phyloP scores from a whole-genome alignment of 2,329 filamentous ascomycete species.

The Colletotrichum neosansevieriae region DNA sequence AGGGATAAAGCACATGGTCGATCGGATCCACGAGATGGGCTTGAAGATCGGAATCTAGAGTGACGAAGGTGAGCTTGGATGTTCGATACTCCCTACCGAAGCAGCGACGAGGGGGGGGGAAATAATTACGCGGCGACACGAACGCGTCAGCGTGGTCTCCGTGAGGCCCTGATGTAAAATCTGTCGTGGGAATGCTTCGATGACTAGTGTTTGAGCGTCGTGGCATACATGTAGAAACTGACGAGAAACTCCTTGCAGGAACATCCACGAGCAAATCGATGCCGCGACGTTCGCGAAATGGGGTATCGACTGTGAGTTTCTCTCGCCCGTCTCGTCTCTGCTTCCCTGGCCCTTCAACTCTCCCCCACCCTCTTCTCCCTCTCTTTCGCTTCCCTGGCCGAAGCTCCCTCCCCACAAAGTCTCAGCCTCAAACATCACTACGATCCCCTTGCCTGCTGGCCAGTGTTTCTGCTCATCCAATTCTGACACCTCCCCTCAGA shows the following conservation, averaged over 20 bases:
- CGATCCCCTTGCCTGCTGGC: background rate
- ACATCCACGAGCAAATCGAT: conserved; percentile 64
- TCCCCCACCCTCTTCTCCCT: background rate
- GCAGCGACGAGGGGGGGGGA: too few species aligned
- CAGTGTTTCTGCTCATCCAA: too few species aligned
- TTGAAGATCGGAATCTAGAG: conserved; percentile 75
- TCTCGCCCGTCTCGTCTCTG: background rate
- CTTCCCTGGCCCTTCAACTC: background rate
- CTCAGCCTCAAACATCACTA: background rate
- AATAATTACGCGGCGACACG: background rate
- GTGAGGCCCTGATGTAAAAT: background rate
- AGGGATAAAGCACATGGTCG: conserved; percentile 66
- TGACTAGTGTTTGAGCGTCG: background rate
- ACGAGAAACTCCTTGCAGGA: conserved; percentile 32
- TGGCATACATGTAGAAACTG: background rate
- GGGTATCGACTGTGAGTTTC: conserved; percentile 65
- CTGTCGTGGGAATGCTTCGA: background rate
- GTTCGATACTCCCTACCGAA: background rate
- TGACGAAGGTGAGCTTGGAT: conserved; percentile 57
- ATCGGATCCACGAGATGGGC: conserved; percentile 66
- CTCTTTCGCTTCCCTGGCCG: background rate
- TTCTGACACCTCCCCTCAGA: conserved; percentile 48
- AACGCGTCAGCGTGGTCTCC: background rate
- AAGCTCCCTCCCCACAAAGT: background rate
- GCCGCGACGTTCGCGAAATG: conserved; percentile 68